These are phyloP conservation scores for Rhododendron griersonianum DNA, from an alignment of 148 eudicot genomes.

Conservation along the genomic window DNA sequence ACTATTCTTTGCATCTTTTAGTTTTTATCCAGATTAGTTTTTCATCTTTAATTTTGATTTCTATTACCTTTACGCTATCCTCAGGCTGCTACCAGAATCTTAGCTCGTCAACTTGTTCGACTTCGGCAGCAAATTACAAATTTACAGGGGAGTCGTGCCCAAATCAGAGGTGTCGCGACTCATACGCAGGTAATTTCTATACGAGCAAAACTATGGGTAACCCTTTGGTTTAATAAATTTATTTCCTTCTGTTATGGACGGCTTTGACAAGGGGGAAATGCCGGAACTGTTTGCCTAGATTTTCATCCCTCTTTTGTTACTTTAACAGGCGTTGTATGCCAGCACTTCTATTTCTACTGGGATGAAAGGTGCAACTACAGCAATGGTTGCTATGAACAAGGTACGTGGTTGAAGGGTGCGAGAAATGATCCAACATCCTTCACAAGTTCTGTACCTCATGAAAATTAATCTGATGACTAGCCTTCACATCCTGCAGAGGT, in stretches of 20 bases:
- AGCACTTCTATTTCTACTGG: constrained; percentile 67
- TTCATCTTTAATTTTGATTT: neutral
- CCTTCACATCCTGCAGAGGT: neutral
- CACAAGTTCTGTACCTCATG: neutral
- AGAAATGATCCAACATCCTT: neutral
- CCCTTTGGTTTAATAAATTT: neutral
- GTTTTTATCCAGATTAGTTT: neutral
- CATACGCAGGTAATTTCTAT: constrained; percentile 53
- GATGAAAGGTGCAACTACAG: constrained; percentile 77
- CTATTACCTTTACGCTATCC: neutral
- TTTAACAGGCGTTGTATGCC: constrained; percentile 55
- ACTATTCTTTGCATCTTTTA: neutral
- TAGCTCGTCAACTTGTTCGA: constrained; percentile 73
- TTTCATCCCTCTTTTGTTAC: neutral
- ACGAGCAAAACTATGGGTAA: neutral
- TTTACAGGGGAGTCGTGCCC: constrained; percentile 75
- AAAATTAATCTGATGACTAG: neutral
- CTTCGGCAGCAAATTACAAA: constrained; percentile 66
- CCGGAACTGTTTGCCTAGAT: neutral
- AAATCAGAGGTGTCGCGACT: constrained; percentile 74
- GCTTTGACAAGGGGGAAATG: neutral
- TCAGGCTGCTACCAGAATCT: constrained; percentile 65
- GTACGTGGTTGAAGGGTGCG: constrained; percentile 15
- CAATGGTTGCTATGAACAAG: constrained; percentile 74
- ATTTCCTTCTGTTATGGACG: neutral